Conservation (phyloP, 345 rosid genomes). For the Salix brachista region DNA sequence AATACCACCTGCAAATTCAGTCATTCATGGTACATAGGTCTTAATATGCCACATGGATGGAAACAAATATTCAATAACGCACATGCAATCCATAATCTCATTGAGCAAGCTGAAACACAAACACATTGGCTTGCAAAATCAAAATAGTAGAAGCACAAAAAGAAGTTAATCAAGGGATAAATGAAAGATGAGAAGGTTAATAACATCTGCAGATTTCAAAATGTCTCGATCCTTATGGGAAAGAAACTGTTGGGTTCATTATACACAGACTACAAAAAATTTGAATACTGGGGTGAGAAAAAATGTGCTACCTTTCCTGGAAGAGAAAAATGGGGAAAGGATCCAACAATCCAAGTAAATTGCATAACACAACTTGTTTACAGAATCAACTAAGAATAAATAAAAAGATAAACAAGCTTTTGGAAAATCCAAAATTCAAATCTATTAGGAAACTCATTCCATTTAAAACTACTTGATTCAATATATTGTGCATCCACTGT, state of each 20-base stretch:
- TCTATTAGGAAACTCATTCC: too few species aligned
- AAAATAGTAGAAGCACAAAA: neutral
- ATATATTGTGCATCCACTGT: too few species aligned
- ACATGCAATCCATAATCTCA: neutral
- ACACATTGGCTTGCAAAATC: neutral
- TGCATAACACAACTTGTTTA: too few species aligned
- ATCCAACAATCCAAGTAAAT: too few species aligned
- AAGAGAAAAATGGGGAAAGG: neutral
- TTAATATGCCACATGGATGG: neutral
- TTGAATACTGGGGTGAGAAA: neutral
- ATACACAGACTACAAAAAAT: neutral
- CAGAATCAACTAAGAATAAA: too few species aligned
- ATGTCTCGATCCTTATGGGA: neutral
- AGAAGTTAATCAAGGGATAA: neutral
- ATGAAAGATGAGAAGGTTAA: neutral
- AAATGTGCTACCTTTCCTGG: neutral
- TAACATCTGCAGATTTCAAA: neutral
- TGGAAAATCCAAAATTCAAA: too few species aligned
- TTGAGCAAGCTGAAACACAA: neutral
- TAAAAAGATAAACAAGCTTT: too few species aligned
- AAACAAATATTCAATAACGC: neutral
- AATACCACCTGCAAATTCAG: conserved; percentile 68
- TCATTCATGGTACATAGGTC: neutral
- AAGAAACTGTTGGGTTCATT: neutral
- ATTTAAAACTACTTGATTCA: too few species aligned